Evolutionary conservation across 768 basidiomycete species (phyloP), one percentile per base, ranked within the genome.

Genomic region (Boletus rufocinnamomeus): DNA sequence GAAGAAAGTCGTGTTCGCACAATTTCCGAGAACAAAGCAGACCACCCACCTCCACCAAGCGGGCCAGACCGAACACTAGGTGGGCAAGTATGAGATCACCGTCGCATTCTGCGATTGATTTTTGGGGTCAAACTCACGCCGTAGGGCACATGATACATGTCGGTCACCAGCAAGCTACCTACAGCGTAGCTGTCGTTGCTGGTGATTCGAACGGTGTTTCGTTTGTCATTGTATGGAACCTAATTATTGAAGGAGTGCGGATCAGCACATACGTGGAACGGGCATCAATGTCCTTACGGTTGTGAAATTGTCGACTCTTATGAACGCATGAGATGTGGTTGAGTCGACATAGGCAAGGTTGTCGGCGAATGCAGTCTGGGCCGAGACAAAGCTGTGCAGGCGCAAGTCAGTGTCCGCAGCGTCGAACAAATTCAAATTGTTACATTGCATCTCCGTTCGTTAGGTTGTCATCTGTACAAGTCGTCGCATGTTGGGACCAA

Each of bases 261-360:
- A 8, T 59, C 48, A 63, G 46, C 30, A 54, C 50, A 7, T 17
- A 13, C 4, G 6, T 10, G 27, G 51, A 45, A 60, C 8, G 28
- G 13, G 14, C 30, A 17, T 28, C 2, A 40, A 19, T 44, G 58
- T 65, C 19, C 69, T 69, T 19, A 89, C 80, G 2, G 66, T 76
- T 1, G 85, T 77, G 30, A 80, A 82, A 68, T 91, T 90, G 74
- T 91, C 90, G 14, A 91, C 88, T 65, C 81, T 83, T 67, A 92
- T 87, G 65, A 92, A 83, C 2, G 89, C 89, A 59, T 87, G 87
- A 16, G 85, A 86, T 4, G 88, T 86, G 19, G 75, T 62, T 9
- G 78, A 28, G 62, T 91, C 86, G 44, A 89, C 80, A 64, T 80
- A 89, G 2, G 86, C 81, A 37, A 90, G 82, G 56, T 81, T 71